These are phyloP conservation scores for Lachnellula subtilissima DNA, from an alignment of 2,329 filamentous ascomycete species.

Conservation along the genomic window DNA sequence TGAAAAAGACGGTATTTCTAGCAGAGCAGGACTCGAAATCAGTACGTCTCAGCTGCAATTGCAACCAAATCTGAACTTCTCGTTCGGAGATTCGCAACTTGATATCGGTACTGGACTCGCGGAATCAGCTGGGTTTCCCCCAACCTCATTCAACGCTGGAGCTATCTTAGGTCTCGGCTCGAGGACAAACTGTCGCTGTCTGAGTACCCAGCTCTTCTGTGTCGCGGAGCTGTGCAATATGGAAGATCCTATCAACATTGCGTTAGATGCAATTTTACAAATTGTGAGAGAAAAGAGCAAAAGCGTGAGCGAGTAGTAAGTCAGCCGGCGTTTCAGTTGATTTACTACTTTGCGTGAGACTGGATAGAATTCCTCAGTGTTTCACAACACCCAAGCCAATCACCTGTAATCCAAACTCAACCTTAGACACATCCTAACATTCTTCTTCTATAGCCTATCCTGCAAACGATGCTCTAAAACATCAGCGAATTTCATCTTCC, in stretches of 20 bases:
- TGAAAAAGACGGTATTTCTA: background rate
- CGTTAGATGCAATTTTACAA: background rate
- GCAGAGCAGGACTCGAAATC: background rate
- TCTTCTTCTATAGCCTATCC: background rate
- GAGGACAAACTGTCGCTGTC: background rate
- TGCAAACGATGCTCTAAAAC: background rate
- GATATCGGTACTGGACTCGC: background rate
- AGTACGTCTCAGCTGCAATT: background rate
- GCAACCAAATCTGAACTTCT: background rate
- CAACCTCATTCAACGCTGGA: background rate
- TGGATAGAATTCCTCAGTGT: too few species aligned
- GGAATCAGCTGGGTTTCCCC: background rate
- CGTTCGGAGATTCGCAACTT: background rate
- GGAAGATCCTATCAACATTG: background rate
- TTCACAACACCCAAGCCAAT: too few species aligned
- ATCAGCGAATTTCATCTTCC: background rate
- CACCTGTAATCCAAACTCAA: too few species aligned
- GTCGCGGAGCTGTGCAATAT: background rate
- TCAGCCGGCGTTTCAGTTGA: too few species aligned
- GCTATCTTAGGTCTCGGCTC: background rate
- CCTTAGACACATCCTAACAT: too few species aligned
- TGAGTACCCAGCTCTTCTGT: background rate
- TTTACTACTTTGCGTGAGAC: too few species aligned
- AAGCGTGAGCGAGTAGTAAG: background rate
- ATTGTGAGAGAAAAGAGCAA: background rate